Conservation (phyloP, 306 rosid species). For the Delonix regia region DNA sequence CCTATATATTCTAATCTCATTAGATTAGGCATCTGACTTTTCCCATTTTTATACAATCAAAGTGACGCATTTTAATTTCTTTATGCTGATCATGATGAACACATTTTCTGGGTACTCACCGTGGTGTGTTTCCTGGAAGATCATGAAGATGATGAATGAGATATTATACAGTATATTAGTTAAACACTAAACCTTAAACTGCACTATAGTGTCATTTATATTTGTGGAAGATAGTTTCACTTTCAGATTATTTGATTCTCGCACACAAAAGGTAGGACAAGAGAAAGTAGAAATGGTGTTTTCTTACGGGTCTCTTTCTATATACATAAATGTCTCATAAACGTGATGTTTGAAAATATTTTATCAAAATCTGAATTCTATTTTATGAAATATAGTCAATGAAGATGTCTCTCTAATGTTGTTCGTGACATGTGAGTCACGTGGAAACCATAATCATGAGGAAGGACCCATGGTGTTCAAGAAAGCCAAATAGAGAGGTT, state of each 20-base stretch:
- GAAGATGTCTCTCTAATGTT: too few relatives aligned
- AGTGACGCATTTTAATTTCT: conserved; percentile 15
- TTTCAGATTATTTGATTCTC: neutral
- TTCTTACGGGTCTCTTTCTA: too few relatives aligned
- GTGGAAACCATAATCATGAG: neutral
- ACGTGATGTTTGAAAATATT: too few relatives aligned
- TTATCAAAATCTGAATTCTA: too few relatives aligned
- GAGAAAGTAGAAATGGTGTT: too few relatives aligned
- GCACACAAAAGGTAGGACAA: too few relatives aligned
- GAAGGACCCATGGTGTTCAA: neutral
- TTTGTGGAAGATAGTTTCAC: neutral
- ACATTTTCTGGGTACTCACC: conserved; percentile 25
- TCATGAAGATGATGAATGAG: conserved; percentile 26
- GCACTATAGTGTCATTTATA: neutral
- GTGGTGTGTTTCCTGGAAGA: conserved; percentile 30
- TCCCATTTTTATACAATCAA: conserved; percentile 12
- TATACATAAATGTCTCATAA: too few relatives aligned
- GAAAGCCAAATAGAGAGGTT: neutral
- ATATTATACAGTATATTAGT: too few relatives aligned
- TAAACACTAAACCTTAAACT: too few relatives aligned
- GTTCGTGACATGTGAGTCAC: neutral
- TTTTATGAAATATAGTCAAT: too few relatives aligned
- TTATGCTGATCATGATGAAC: conserved; percentile 32
- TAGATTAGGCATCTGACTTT: conserved; percentile 24
- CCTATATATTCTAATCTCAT: neutral